These are phyloP conservation scores for Macrophomina tecta DNA, from an alignment of 2,329 filamentous ascomycete species.

Conservation along the genomic window DNA sequence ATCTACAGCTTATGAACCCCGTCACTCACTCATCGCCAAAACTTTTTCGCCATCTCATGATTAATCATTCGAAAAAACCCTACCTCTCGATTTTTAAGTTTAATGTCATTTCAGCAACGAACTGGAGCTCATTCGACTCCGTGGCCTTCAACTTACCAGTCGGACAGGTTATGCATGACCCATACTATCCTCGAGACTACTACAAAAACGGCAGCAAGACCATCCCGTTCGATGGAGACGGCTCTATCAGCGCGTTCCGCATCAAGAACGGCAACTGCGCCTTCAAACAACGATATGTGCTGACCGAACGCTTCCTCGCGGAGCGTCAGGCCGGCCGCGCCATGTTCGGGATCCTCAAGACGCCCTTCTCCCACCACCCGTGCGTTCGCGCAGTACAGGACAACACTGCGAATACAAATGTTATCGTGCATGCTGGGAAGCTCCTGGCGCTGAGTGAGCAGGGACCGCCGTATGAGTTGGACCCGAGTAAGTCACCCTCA, in stretches of 20 bases:
- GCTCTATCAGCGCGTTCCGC: slow-evolving; percentile 39
- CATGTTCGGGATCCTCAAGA: slow-evolving; percentile 29
- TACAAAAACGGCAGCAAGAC: slow-evolving; percentile 37
- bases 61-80: neutral
- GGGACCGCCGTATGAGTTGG: slow-evolving; percentile 32
- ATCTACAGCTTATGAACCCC: too few species aligned
- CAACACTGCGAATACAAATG: slow-evolving; percentile 29
- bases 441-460: slow-evolving; percentile 27
- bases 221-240: slow-evolving; percentile 43
- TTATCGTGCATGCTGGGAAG: slow-evolving; percentile 25
- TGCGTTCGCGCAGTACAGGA: slow-evolving; percentile 34
- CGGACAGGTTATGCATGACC: slow-evolving; percentile 57
- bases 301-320: slow-evolving; percentile 38
- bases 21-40: neutral
- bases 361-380: slow-evolving; percentile 33
- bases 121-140: neutral
- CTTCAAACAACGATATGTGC: slow-evolving; percentile 41
- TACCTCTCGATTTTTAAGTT: too few species aligned
- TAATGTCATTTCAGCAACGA: too few species aligned
- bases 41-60: neutral
- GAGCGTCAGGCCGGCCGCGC: slow-evolving; percentile 33
- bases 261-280: slow-evolving; percentile 39
- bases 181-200: slow-evolving; percentile 42
- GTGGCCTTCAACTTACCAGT: neutral
- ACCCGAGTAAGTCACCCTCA: slow-evolving; percentile 28